Evolutionary conservation across 768 basidiomycete species (phyloP), one percentile per base, ranked within the genome.

Genomic region (Macrolepiota dolichaula): DNA sequence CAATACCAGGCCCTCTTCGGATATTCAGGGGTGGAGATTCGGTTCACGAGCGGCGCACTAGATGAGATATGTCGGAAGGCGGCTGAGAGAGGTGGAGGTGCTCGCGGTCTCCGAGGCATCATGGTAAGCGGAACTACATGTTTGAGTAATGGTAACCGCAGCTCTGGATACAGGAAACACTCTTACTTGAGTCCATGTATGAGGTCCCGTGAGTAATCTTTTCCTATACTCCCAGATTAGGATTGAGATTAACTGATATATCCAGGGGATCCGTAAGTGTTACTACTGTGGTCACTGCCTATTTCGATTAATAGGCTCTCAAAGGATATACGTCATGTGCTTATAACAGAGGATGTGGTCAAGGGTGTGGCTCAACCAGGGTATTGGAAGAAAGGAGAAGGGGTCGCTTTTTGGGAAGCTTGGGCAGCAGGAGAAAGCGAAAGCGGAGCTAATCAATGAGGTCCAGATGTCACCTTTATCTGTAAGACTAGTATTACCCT

Each of bases 111-210:
- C 64, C 80, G 94, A 65, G 91, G 94, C 3, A 92, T 97, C 49
- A 86, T 98, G 89, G 92, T 89, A 51, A 63, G 78, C 69, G 57
- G 51, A 36, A 12, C 13, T 36, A 17, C 7, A 12, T n/a, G 4
- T 13, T 17, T 32, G 11, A 13, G 12, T 12, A 19, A 1, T 37
- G 17, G 50, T 55, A 49, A 42, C 29, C 7, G 7, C 7, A 63
- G 51, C 49, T 27, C 13, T 25, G 17, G 42, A n/a, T 37, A 7
- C 66, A 93, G 91, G 96, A 97, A 75, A 72, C 80, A 22, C 71
- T 96, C 2, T 75, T 98, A 53, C 77, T 96, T 51, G 94, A 98
- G 52, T 81, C 93, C 0, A 97, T 97, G 95, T 96, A 92, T 69
- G 91, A 94, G 77, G 88, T 88, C 50, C 92, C 93, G 88, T 91